Evolutionary conservation across 345 rosid genomes (phyloP).

Genomic region (Eucalyptus pauciflora): DNA sequence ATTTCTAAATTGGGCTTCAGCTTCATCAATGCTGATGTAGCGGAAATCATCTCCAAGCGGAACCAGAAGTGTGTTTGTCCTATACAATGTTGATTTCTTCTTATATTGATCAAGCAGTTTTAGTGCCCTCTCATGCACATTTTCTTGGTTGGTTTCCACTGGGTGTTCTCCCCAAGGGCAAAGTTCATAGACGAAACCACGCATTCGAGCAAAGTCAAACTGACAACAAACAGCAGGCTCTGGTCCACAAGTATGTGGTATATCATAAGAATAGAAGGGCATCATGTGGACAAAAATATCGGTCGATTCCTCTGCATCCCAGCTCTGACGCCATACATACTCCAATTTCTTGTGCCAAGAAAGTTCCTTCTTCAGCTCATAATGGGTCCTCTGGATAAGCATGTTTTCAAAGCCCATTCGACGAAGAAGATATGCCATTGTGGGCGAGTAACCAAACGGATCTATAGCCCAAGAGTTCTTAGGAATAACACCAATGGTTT

Average conservation of each 20-base stretch:
- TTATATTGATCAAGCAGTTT: constrained; percentile 84
- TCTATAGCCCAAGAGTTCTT: constrained; percentile 98
- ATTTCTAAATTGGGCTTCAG: constrained; percentile 92
- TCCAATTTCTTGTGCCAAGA: constrained; percentile 83
- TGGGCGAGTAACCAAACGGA: constrained; percentile 96
- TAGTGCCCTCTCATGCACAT: constrained; percentile 84
- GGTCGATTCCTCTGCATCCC: constrained; percentile 90
- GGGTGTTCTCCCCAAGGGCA: constrained; percentile 89
- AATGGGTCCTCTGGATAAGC: constrained; percentile 99
- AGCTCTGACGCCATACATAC: constrained; percentile 92
- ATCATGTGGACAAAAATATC: constrained; percentile 98
- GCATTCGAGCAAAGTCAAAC: constrained; percentile 85
- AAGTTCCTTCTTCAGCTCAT: constrained; percentile 97
- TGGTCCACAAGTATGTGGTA: constrained; percentile 99
- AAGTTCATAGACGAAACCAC: constrained; percentile 45
- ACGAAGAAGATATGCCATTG: constrained; percentile 94
- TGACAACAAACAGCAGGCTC: constrained; percentile 99
- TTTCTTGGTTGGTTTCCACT: constrained; percentile 60
- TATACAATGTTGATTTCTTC: constrained; percentile 79
- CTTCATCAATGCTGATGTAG: constrained; percentile 64
- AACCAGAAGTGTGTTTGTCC: constrained; percentile 85
- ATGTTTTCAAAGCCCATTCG: constrained; percentile 99
- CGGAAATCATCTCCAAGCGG: constrained; percentile 99
- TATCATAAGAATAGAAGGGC: constrained; percentile 97
- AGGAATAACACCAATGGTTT: constrained; percentile 83